Percentiles rank a stretch among this genome's conserved stretches.
phyloP scores from a whole-genome alignment of 1,139 yeast species.

The Torulaspora pretoriensis region DNA sequence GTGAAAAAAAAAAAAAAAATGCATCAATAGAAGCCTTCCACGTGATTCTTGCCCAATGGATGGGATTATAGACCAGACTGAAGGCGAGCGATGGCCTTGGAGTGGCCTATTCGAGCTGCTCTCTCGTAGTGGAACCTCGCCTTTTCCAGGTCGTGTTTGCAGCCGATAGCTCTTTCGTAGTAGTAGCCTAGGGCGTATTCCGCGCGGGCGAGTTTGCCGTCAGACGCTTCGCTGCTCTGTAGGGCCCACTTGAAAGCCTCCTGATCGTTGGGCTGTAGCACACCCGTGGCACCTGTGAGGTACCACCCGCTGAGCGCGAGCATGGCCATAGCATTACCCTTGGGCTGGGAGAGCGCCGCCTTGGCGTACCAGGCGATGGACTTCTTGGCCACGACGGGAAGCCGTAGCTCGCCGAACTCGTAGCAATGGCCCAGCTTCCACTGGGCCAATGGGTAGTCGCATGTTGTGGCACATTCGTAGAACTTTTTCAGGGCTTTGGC shows the following conservation, averaged over 20 bases:
- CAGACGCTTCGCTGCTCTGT: conserved; percentile 70
- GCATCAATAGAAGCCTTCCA: background rate
- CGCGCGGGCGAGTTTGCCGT: conserved; percentile 75
- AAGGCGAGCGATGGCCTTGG: conserved; percentile 45
- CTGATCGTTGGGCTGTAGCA: conserved; percentile 65
- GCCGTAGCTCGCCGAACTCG: conserved; percentile 75
- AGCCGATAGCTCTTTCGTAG: conserved; percentile 75
- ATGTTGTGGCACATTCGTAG: conserved; percentile 64
- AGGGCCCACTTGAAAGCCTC: conserved; percentile 75
- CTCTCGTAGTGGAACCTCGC: conserved; percentile 53
- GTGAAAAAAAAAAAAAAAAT: background rate
- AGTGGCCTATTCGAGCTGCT: conserved; percentile 60
- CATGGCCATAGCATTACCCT: conserved; percentile 81
- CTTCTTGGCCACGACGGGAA: conserved; percentile 62
- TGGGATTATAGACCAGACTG: conserved; percentile 2
- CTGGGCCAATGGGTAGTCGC: conserved; percentile 76
- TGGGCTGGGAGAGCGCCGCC: conserved; percentile 51
- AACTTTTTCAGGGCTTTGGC: conserved; percentile 65
- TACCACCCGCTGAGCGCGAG: conserved; percentile 91
- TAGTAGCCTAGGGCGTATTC: conserved; percentile 80
- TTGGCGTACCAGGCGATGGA: conserved; percentile 87
- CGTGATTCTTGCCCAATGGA: conserved; percentile 7
- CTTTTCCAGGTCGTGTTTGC: conserved; percentile 43
- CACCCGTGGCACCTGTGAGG: conserved; percentile 71
- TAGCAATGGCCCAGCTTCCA: conserved; percentile 82